phyloP scores from a whole-genome alignment of 2,329 filamentous ascomycete genomes.

The Byssothecium circinans region DNA sequence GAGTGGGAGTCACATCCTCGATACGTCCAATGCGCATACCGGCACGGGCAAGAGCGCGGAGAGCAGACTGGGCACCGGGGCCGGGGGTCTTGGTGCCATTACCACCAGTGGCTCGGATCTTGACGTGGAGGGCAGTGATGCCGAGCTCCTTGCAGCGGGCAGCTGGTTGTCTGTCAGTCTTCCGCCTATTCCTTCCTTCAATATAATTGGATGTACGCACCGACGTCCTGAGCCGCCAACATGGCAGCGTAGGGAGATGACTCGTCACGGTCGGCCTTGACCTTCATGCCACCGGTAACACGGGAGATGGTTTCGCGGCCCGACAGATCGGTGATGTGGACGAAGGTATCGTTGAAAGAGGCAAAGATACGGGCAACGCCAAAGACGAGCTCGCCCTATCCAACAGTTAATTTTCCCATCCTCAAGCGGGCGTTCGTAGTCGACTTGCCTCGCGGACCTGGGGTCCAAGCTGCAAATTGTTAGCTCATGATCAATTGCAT shows the following conservation, averaged over 20 bases:
- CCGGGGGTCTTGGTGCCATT: slow-evolving; percentile 99
- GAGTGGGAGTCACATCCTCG: slow-evolving; percentile 98
- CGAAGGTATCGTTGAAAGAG: slow-evolving; percentile 67
- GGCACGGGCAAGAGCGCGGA: slow-evolving; percentile 96
- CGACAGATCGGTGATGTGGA: slow-evolving; percentile 92
- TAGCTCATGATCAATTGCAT: slow-evolving; percentile 9
- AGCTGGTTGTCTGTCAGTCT: slow-evolving; percentile 57
- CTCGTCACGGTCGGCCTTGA: slow-evolving; percentile 93
- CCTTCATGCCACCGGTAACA: slow-evolving; percentile 99
- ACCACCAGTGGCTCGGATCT: slow-evolving; percentile 99
- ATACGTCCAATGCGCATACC: slow-evolving; percentile 99
- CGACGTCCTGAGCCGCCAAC: slow-evolving; percentile 94
- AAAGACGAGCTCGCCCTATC: slow-evolving; percentile 88
- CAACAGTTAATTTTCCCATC: slow-evolving; percentile 22
- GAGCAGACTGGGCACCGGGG: slow-evolving; percentile 97
- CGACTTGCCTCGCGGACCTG: slow-evolving; percentile 80
- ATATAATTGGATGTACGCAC: slow-evolving; percentile 22
- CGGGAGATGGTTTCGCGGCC: slow-evolving; percentile 99
- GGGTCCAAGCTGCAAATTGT: slow-evolving; percentile 75
- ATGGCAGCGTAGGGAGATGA: slow-evolving; percentile 99
- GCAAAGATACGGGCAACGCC: slow-evolving; percentile 98
- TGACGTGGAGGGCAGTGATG: slow-evolving; percentile 98
- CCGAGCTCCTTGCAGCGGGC: slow-evolving; percentile 83
- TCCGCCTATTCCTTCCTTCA: not conserved
- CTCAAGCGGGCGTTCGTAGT: slow-evolving; percentile 7